Base-by-base conservation (phyloP, 495 filamentous ascomycete genomes). In the Aspergillus conjunctus region DNA sequence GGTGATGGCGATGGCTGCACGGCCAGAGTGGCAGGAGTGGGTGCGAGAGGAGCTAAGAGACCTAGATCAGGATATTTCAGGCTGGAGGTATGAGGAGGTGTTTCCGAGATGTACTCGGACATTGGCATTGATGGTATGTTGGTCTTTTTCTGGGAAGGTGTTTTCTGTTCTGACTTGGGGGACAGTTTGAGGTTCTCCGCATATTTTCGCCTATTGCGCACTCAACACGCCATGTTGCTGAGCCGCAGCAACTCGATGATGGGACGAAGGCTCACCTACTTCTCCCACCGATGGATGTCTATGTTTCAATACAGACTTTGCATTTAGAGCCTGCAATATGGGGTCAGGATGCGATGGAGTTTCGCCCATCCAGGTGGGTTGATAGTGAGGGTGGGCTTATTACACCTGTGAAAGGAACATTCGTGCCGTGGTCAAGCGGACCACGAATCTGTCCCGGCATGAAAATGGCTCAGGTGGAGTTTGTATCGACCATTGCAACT, bases 381-480 rank as follows among this genome's bases (percentile, higher is more conserved):
- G 62, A 68, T 41, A 56, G 58, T n/a, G 33, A 59, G 12, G 63
- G 63, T 0, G 46, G 56, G 22, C 17, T 81, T 6, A 60, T 72
- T 11, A 58, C 58, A 2, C 74, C 74, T 1, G 11, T 59, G 1
- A 74, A 75, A 37, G 74, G 75, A 1, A 68, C 71, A 0, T 84
- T 72, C 54, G 17, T 82, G 2, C 74, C 75, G 0, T 86, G 81
- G 82, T 79, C 81, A 1, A 75, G 74, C 0, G 81, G 81, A 12
- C 61, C 72, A 1, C 67, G 77, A 0, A 63, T 76, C 34, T 84
- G 81, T 52, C 79, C 81, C 1, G 83, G 82, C 0, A 73, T 71
- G 63, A 84, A 80, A 54, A 81, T 84, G 59, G 68, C 77, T 0
- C 75, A 83, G 61, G 83, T 84, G 0, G 82, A 85, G 61, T 81